Evolutionary conservation across 2,329 filamentous ascomycete species (phyloP), one percentile per base, ranked within the genome.

Genomic region (Diaporthe amygdali): DNA sequence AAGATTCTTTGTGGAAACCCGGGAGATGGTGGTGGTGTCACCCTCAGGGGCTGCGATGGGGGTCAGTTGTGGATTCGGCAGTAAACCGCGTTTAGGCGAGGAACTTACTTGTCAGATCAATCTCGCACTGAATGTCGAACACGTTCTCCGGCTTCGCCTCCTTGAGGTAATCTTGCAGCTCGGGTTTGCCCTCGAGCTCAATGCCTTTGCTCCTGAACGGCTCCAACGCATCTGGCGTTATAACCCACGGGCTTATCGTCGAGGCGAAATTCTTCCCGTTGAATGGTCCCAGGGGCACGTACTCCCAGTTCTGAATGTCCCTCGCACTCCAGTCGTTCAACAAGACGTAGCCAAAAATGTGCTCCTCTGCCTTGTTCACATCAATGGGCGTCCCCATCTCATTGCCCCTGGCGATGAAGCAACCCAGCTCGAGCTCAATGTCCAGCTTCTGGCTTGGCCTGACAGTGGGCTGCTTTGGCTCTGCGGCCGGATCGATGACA

Each of bases 291-390:
- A 96, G 83, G 0, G 94, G 94, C 10, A 95, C 87, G 75, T 95
- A 95, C 81, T 97, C 94, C 93, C 93, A 96, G 0, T 88, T 88
- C 79, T 97, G 94, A 63, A 96, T 91, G 76, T 96, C 94, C 74
- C 94, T 85, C 5, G 94, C 94, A 68, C 91, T 94, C 94, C 94
- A 97, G 81, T 97, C 94, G 76, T 97, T 97, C 86, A 97, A 88
- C 70, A 97, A 82, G 0, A 96, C 94, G 32, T 94, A 86, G 17
- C 94, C 94, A 77, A 96, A 96, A 34, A 97, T 86, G 76, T 91
- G 86, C 22, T 93, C 88, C 20, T 73, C 71, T 0, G 94, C 94
- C 54, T 91, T 83, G 3, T 84, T 82, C 27, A 95, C 87, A 0
- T 84, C 81, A 25, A 96, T 86, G 0, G 90, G 87, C 68, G 87